Percentiles rank a stretch among this genome's conserved stretches.
phyloP scores from a whole-genome alignment of 2,329 filamentous ascomycete genomes.

The Phialophora macrospora region DNA sequence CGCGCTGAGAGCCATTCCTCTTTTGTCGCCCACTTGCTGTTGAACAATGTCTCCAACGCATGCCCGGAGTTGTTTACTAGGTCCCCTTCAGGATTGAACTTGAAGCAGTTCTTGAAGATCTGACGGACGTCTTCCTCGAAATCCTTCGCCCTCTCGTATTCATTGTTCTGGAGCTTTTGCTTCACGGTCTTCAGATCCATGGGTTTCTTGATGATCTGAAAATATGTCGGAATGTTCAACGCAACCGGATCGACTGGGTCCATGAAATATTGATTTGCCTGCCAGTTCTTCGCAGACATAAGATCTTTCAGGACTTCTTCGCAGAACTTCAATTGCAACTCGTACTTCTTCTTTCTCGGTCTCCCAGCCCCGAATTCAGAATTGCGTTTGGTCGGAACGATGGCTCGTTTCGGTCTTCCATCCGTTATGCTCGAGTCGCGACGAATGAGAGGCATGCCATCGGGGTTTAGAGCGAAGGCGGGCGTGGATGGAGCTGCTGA shows the following conservation, averaged over 20 bases:
- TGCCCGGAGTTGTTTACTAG: conserved; percentile 74
- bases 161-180: conserved; percentile 74
- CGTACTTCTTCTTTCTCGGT: conserved; percentile 87
- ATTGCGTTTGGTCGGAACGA: conserved; percentile 90
- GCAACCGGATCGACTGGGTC: conserved; percentile 90
- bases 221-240: conserved; percentile 89
- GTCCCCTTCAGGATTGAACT: conserved; percentile 84
- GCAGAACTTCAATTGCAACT: conserved; percentile 88
- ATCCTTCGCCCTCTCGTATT: conserved; percentile 81
- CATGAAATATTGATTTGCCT: conserved; percentile 75
- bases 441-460: conserved; percentile 80
- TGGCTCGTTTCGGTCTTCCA: conserved; percentile 87
- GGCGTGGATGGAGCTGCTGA: conserved; percentile 52
- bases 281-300: conserved; percentile 71
- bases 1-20: conserved; percentile 79
- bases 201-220: conserved; percentile 91
- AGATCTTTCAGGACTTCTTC: conserved; percentile 80
- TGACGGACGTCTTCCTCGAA: conserved; percentile 82
- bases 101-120: conserved; percentile 87
- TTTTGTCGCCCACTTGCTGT: conserved; percentile 76
- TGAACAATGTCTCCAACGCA: conserved; percentile 75
- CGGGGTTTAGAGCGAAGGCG: conserved; percentile 76
- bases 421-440: conserved; percentile 80
- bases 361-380: conserved; percentile 83
- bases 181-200: conserved; percentile 91